phyloP scores from a whole-genome alignment of 139 green algal species.

The Ettlia oleoabundans region DNA sequence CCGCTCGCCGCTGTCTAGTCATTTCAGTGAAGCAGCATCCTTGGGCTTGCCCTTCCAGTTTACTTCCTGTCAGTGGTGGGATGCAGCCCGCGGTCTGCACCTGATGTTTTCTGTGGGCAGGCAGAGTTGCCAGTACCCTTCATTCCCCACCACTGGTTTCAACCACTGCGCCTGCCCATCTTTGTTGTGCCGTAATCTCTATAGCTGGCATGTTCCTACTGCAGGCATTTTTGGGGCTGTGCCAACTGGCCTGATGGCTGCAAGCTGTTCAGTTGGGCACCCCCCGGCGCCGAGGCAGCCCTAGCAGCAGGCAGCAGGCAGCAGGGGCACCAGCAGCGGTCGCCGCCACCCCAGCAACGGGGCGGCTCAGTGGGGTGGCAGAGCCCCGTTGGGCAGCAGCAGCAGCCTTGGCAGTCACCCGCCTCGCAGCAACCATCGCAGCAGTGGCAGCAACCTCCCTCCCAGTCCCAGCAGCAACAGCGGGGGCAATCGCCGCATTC shows the following conservation, averaged over 20 bases:
- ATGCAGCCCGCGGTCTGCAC: too few species aligned
- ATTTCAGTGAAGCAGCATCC: too few species aligned
- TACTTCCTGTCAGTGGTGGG: too few species aligned
- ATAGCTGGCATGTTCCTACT: too few species aligned
- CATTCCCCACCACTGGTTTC: background rate
- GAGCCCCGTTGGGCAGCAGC: background rate
- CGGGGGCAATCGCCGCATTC: background rate
- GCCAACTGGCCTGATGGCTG: background rate
- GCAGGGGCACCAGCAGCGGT: background rate
- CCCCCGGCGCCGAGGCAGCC: background rate
- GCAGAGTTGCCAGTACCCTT: too few species aligned
- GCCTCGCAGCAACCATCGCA: background rate
- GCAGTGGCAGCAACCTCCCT: background rate
- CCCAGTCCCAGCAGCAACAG: constrained; percentile 2
- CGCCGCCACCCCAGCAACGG: background rate
- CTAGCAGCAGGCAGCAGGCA: background rate
- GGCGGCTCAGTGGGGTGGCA: background rate
- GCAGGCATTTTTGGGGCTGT: constrained; percentile 22
- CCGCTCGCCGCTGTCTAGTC: too few species aligned
- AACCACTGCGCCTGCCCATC: too few species aligned
- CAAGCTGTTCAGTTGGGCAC: background rate
- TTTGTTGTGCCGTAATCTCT: too few species aligned
- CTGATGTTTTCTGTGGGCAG: too few species aligned
- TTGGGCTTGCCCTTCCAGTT: too few species aligned
- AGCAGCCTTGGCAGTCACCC: background rate